Evolutionary conservation across 176 grass and related monocot species (phyloP).

Genomic region (Oryza meridionalis): DNA sequence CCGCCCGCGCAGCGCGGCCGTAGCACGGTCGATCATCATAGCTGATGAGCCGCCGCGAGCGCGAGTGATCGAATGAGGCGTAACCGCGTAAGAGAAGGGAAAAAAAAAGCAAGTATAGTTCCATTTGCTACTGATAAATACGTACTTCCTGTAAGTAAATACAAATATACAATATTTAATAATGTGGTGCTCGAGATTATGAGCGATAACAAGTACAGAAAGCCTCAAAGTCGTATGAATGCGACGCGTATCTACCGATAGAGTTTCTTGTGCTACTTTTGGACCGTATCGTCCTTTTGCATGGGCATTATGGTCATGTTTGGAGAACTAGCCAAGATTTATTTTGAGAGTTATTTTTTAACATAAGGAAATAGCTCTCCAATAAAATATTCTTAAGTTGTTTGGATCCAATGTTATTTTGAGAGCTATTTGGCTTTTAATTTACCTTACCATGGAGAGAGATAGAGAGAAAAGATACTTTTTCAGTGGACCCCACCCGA

Average conservation of each 20-base stretch:
- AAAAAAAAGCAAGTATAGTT: neutral
- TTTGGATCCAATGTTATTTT: no score
- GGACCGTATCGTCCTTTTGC: neutral
- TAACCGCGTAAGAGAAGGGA: neutral
- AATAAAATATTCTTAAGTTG: no score
- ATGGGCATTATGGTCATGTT: no score
- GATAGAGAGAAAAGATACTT: no score
- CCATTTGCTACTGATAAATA: neutral
- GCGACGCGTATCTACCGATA: slow-evolving; percentile 37
- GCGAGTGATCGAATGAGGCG: neutral
- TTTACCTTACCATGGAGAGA: no score
- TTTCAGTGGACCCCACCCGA: no score
- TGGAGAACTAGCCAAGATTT: no score
- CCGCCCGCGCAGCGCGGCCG: neutral
- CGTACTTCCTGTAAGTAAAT: neutral
- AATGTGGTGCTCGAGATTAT: neutral
- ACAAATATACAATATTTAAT: neutral
- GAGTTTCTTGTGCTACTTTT: no score
- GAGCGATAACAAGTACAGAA: slow-evolving; percentile 17
- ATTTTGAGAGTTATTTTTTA: no score
- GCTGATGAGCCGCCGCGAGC: neutral
- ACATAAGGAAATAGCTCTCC: no score
- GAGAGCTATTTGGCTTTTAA: no score
- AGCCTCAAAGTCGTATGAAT: slow-evolving; percentile 14
- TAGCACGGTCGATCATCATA: neutral